phyloP scores from a whole-genome alignment of 352 stramenopile genomes.

The Peronospora destructor region DNA sequence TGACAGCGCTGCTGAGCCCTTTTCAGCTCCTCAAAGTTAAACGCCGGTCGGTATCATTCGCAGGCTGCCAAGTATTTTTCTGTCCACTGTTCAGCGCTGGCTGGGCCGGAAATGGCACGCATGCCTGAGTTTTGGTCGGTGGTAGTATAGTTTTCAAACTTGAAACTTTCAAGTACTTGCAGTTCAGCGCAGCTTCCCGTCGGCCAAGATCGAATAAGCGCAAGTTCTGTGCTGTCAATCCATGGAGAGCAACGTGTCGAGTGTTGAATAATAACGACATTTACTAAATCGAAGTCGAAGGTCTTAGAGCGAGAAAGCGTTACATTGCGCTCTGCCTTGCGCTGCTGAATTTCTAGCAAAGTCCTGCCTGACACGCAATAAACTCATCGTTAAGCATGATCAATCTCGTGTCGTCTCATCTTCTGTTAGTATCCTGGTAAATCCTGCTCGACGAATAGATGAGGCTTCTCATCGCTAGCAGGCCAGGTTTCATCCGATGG shows the following conservation, averaged over 20 bases:
- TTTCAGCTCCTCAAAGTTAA: not conserved
- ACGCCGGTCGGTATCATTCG: not conserved
- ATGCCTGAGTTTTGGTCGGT: slow-evolving; percentile 5
- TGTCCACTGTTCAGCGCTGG: slow-evolving; percentile 19
- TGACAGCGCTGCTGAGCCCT: slow-evolving; percentile 10
- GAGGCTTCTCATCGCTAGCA: slow-evolving; percentile 16
- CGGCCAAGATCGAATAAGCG: slow-evolving; percentile 1
- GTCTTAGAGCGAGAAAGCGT: slow-evolving; percentile 2
- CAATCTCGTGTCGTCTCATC: slow-evolving; percentile 17
- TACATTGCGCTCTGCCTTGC: slow-evolving; percentile 2
- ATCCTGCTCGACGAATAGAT: slow-evolving; percentile 14
- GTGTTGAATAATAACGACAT: not conserved
- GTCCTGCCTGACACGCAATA: slow-evolving; percentile 5
- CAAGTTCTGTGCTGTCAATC: slow-evolving; percentile 10
- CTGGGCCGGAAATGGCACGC: slow-evolving; percentile 13
- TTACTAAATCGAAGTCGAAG: not conserved
- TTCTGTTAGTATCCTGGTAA: slow-evolving; percentile 20
- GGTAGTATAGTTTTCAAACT: not conserved
- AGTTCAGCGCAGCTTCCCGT: slow-evolving; percentile 1
- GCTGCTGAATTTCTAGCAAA: slow-evolving; percentile 2
- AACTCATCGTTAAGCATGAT: slow-evolving; percentile 13
- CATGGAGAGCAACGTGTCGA: not conserved
- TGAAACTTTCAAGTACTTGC: not conserved
- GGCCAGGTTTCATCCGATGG: slow-evolving; percentile 9
- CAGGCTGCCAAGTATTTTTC: slow-evolving; percentile 10